Conservation (phyloP, 1,284 basidiomycete species). For the Apiotrichum akiyoshidainum region DNA sequence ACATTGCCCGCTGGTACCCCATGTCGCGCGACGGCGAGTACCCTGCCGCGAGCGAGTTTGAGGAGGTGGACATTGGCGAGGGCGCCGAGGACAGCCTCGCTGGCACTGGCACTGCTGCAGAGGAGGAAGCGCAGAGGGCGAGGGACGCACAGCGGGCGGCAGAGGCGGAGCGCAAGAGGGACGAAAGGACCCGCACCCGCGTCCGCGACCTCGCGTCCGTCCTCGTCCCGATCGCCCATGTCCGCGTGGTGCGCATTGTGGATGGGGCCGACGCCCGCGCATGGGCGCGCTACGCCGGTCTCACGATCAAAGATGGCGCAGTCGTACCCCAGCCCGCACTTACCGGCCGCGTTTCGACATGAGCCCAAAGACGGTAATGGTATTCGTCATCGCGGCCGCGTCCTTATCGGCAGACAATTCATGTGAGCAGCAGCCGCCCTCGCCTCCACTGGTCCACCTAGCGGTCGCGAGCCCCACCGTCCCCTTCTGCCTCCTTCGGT, state of each 20-base stretch:
- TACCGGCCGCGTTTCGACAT: too few species aligned
- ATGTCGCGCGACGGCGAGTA: constrained; percentile 4
- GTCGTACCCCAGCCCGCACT: constrained; percentile 3
- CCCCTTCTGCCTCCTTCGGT: too few species aligned
- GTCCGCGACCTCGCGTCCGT: constrained; percentile 14
- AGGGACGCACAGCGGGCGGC: not conserved
- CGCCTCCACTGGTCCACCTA: too few species aligned
- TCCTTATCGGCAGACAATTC: too few species aligned
- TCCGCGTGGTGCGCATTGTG: constrained; percentile 1
- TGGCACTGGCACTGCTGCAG: not conserved
- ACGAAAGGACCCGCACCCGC: not conserved
- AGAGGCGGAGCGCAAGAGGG: not conserved
- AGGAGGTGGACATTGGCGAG: not conserved
- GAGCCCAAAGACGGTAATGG: too few species aligned
- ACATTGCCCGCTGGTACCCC: constrained; percentile 18
- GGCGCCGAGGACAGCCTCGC: not conserved
- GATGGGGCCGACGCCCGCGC: not conserved
- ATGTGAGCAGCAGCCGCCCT: too few species aligned
- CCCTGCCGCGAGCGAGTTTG: not conserved
- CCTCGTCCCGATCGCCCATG: constrained; percentile 11
- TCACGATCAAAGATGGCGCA: not conserved
- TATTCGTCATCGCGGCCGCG: too few species aligned
- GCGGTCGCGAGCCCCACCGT: too few species aligned
- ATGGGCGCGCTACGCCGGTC: constrained; percentile 3
- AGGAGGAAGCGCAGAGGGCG: not conserved